Conservation (phyloP, 306 rosid genomes). For the Glycine tomentella region DNA sequence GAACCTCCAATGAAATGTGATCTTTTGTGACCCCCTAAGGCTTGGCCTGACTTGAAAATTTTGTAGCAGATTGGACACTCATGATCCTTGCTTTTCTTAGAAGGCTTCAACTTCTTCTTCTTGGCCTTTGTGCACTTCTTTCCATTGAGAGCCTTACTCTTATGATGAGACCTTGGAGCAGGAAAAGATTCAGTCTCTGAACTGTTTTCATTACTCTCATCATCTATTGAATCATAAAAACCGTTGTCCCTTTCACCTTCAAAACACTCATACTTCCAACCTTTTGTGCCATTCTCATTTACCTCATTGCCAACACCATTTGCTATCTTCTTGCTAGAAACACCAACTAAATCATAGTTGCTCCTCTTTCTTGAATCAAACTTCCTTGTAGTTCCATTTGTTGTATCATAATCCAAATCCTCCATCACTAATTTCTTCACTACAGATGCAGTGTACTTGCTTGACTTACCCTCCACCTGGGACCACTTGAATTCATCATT, state of each 20-base stretch:
- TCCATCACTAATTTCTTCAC: constrained; percentile 48
- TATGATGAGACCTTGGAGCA: constrained; percentile 42
- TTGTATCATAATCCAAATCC: constrained; percentile 1
- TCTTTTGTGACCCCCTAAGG: constrained; percentile 93
- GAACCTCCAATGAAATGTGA: constrained; percentile 77
- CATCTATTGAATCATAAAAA: constrained; percentile 51
- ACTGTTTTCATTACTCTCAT: constrained; percentile 67
- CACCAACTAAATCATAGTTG: not conserved
- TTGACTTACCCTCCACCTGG: not conserved
- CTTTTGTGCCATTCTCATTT: constrained; percentile 7
- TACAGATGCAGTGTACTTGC: constrained; percentile 47
- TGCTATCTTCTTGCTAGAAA: constrained; percentile 44
- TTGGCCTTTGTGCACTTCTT: constrained; percentile 35
- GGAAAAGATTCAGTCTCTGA: constrained; percentile 56
- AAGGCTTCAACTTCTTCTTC: constrained; percentile 55
- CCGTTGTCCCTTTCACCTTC: constrained; percentile 45
- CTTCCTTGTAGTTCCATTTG: not conserved
- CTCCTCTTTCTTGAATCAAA: constrained; percentile 8
- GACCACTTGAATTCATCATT: constrained; percentile 47
- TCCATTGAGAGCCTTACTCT: constrained; percentile 47
- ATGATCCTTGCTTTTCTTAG: constrained; percentile 69
- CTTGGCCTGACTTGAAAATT: constrained; percentile 83
- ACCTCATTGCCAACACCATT: constrained; percentile 23
- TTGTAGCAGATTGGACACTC: constrained; percentile 82
- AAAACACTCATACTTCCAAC: constrained; percentile 51